Evolutionary conservation across 495 filamentous ascomycete species (phyloP).

Genomic region (Aspergillus mulundensis): DNA sequence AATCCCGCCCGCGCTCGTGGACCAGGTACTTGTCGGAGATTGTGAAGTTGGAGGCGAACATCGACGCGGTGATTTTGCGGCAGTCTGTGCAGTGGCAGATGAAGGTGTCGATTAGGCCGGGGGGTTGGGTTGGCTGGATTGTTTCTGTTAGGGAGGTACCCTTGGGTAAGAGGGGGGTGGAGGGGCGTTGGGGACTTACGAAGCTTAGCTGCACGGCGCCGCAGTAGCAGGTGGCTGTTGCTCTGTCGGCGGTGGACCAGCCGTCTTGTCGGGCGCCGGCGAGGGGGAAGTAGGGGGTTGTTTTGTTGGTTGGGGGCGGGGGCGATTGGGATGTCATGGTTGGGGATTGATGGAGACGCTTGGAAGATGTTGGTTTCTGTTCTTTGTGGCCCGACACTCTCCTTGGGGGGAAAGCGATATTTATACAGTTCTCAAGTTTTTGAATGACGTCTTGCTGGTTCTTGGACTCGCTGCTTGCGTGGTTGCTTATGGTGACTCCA

Average conservation of each 20-base stretch:
- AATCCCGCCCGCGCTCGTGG: background rate
- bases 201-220: constrained; percentile 2
- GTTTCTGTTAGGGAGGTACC: no score
- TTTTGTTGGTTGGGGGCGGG: background rate
- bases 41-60: constrained; percentile 3
- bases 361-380: no score
- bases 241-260: background rate
- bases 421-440: no score
- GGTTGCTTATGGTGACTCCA: no score
- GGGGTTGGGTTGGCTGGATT: background rate
- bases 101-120: constrained; percentile 2
- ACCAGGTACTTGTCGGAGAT: background rate
- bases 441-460: no score
- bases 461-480: no score
- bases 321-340: no score
- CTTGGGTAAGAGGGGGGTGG: no score
- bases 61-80: constrained; percentile 2
- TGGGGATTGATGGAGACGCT: no score
- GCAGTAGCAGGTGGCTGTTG: constrained; percentile 2
- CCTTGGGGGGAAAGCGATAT: no score
- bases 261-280: background rate
- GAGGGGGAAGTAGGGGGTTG: background rate
- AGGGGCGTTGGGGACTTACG: no score
- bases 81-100: constrained; percentile 9
- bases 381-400: no score